Evolutionary conservation across 2,329 filamentous ascomycete genomes (phyloP).

Genomic region (Amauroascus verrucosus): DNA sequence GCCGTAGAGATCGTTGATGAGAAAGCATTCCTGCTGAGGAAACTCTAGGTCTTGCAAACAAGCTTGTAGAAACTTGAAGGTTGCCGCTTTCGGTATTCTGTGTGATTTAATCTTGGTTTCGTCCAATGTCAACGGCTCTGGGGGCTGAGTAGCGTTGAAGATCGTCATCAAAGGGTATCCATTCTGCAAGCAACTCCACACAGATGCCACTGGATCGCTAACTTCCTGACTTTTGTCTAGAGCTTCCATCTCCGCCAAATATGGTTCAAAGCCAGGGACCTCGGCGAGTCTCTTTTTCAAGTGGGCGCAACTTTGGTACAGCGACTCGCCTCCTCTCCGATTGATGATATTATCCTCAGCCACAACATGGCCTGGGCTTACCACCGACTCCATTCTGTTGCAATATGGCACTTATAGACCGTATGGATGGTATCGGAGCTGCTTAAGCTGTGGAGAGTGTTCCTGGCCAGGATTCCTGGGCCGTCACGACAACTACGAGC

Average conservation of each 20-base stretch:
- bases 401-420: neutral
- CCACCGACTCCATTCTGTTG: slow-evolving; percentile 29
- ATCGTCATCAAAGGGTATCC: slow-evolving; percentile 78
- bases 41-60: slow-evolving; percentile 76
- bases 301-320: slow-evolving; percentile 90
- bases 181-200: slow-evolving; percentile 78
- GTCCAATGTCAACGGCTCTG: slow-evolving; percentile 57
- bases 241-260: slow-evolving; percentile 61
- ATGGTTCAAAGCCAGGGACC: slow-evolving; percentile 71
- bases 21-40: slow-evolving; percentile 72
- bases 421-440: slow-evolving; percentile 2
- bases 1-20: slow-evolving; percentile 81
- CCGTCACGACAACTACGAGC: slow-evolving; percentile 13
- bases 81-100: slow-evolving; percentile 74
- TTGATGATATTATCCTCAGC: slow-evolving; percentile 95
- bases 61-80: slow-evolving; percentile 85
- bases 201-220: slow-evolving; percentile 73
- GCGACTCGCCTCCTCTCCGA: slow-evolving; percentile 83
- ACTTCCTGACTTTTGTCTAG: slow-evolving; percentile 52
- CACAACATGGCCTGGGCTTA: slow-evolving; percentile 35
- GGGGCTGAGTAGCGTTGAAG: slow-evolving; percentile 74
- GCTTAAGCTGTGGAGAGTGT: neutral
- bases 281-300: slow-evolving; percentile 70
- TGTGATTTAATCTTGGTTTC: slow-evolving; percentile 53
- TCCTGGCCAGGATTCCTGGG: slow-evolving; percentile 17